Conservation (phyloP, 768 basidiomycete genomes). For the Lactarius pseudohatsudake region DNA sequence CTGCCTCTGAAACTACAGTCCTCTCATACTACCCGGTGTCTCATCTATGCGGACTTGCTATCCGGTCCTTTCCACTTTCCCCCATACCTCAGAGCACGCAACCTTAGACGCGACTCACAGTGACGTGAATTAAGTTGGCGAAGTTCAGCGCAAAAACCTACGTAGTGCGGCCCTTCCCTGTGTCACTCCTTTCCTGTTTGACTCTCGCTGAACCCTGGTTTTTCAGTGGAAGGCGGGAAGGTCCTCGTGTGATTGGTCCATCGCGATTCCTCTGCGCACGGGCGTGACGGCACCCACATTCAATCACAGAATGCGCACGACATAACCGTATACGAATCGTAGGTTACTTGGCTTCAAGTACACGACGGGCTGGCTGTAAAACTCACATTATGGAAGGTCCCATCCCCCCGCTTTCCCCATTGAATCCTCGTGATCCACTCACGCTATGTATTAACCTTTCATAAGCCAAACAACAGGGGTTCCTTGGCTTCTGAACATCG, state of each 20-base stretch:
- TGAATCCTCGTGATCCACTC: neutral
- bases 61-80: constrained; percentile 25
- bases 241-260: constrained; percentile 51
- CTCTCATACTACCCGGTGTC: constrained; percentile 26
- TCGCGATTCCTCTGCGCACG: constrained; percentile 39
- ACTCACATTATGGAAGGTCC: constrained; percentile 60
- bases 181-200: neutral
- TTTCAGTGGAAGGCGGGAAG: constrained; percentile 38
- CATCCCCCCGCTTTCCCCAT: neutral
- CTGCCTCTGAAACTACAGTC: constrained; percentile 26
- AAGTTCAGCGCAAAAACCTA: constrained; percentile 34
- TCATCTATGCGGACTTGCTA: constrained; percentile 37
- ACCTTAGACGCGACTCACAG: constrained; percentile 56
- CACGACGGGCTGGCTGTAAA: constrained; percentile 57
- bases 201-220: neutral
- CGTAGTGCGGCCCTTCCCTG: constrained; percentile 36
- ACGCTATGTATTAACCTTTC: constrained; percentile 43
- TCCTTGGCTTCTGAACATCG: constrained; percentile 40
- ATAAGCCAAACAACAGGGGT: constrained; percentile 44
- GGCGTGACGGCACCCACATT: constrained; percentile 58
- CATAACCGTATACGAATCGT: constrained; percentile 35
- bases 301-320: constrained; percentile 44
- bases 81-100: constrained; percentile 3
- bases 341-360: constrained; percentile 50
- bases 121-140: constrained; percentile 55